Base-by-base conservation (phyloP, 495 filamentous ascomycete genomes). In the Penicillium coffeae region DNA sequence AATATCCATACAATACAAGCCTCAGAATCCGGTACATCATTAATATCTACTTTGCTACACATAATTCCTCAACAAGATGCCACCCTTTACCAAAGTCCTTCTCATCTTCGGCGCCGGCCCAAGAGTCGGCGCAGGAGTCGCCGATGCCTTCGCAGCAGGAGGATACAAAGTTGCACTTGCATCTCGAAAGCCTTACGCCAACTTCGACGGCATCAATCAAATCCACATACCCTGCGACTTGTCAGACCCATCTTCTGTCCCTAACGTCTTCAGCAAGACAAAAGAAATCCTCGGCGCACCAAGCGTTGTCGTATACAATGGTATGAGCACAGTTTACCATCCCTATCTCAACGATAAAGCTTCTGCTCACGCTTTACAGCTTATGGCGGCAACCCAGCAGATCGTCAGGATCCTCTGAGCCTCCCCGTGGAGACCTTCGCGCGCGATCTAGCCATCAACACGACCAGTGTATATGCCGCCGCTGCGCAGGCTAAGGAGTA, bases 271-370 rank as follows among this genome's bases (percentile, higher is more conserved):
- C 50, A 47, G 55, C 13, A 70, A 69, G 40, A 68, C 73, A 32
- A 70, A 64, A 46, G 27, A 38, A 40, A 20, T 38, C 18, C 47
- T 73, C 2, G 72, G 71, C 44, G n/a, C 60, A 18, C 75, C 75
- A 38, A 68, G 59, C 50, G 74, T 76, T 14, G 75, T 78, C n/a
- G 59, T 78, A 19, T 78, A 76, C 54, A 78, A 78, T 62, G 72
- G 74, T 75, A 77, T 61, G 25, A 30, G 25, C 4, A 30, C 10
- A 30, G 4, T 10, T 10, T 10, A 5, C 25, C 4, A 30, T 5
- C 25, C 25, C 25, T 10, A 4, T 30, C 25, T 5, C 25, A 5
- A 4, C 4, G 4, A 30, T 30, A 30, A 4, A 4, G 25, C 5
- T 30, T 4, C 4, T 30, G 25, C 25, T n/a, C n/a, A n/a, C n/a